These are phyloP conservation scores for Colletotrichum australisinense DNA, from an alignment of 2,329 filamentous ascomycete genomes.

Conservation along the genomic window DNA sequence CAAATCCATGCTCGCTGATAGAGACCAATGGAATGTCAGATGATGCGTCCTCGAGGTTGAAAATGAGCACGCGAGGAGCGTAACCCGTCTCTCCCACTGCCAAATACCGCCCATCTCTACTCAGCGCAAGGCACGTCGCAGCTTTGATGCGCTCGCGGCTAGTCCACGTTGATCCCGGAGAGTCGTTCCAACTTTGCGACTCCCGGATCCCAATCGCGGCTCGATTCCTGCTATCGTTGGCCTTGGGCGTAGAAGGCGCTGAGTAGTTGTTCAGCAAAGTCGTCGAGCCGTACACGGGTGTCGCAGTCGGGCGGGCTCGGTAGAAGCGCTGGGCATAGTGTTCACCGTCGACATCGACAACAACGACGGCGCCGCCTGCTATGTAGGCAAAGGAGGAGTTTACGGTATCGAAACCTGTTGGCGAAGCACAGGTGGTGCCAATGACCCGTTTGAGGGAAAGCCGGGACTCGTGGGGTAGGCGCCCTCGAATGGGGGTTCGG, in stretches of 20 bases:
- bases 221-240: slow-evolving; percentile 72
- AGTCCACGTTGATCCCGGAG: slow-evolving; percentile 77
- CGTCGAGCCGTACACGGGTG: slow-evolving; percentile 71
- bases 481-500: slow-evolving; percentile 70
- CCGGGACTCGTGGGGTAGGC: slow-evolving; percentile 61
- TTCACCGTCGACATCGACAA: slow-evolving; percentile 81
- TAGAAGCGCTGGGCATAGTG: slow-evolving; percentile 85
- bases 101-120: slow-evolving; percentile 85
- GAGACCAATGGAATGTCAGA: slow-evolving; percentile 86
- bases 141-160: slow-evolving; percentile 94
- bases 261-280: slow-evolving; percentile 59
- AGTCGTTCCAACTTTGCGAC: slow-evolving; percentile 69
- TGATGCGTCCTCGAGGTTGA: slow-evolving; percentile 83
- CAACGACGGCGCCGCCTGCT: slow-evolving; percentile 92
- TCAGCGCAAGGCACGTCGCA: slow-evolving; percentile 90
- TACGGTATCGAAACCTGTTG: slow-evolving; percentile 87
- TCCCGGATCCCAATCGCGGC: slow-evolving; percentile 60
- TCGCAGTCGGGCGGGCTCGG: slow-evolving; percentile 82
- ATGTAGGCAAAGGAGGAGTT: slow-evolving; percentile 87
- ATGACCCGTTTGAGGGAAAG: slow-evolving; percentile 87
- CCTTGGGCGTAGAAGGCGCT: slow-evolving; percentile 67
- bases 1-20: slow-evolving; percentile 89
- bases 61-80: slow-evolving; percentile 89
- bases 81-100: slow-evolving; percentile 97
- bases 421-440: slow-evolving; percentile 87